Evolutionary conservation across 352 stramenopile species (phyloP).

Genomic region (Sclerospora graminicola): DNA sequence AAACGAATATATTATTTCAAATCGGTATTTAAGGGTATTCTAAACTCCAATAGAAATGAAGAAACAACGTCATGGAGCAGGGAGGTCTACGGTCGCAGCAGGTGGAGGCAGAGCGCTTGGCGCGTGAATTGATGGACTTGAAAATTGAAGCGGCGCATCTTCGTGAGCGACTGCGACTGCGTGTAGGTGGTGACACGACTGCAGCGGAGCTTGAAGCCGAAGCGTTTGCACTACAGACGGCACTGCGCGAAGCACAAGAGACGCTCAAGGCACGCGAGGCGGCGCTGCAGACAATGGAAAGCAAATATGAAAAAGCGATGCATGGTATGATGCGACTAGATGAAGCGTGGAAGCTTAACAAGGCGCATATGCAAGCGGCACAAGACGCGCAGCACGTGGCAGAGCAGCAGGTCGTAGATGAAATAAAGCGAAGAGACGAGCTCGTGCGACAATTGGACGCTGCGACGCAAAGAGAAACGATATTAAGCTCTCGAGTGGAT

Average conservation of each 20-base stretch:
- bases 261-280: slow-evolving; percentile 28
- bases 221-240: slow-evolving; percentile 51
- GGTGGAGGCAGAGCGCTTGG: slow-evolving; percentile 35
- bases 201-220: slow-evolving; percentile 72
- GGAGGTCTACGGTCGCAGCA: slow-evolving; percentile 34
- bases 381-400: slow-evolving; percentile 16
- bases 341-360: slow-evolving; percentile 56
- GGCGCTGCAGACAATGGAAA: slow-evolving; percentile 37
- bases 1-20: background rate
- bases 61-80: slow-evolving; percentile 1
- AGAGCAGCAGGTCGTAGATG: slow-evolving; percentile 1
- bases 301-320: slow-evolving; percentile 58
- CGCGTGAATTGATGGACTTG: slow-evolving; percentile 73
- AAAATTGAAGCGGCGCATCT: slow-evolving; percentile 81
- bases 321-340: slow-evolving; percentile 60
- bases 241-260: slow-evolving; percentile 43
- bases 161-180: slow-evolving; percentile 51
- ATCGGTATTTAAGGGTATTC: background rate
- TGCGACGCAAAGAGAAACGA: slow-evolving; percentile 5
- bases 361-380: slow-evolving; percentile 14
- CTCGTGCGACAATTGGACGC: slow-evolving; percentile 12
- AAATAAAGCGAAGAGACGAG: slow-evolving; percentile 12
- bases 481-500: slow-evolving; percentile 8
- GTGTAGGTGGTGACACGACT: slow-evolving; percentile 64
- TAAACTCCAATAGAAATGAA: background rate